Evolutionary conservation across 2,329 filamentous ascomycete genomes (phyloP), one percentile per base, ranked within the genome.

Genomic region (Monosporascus sp.): DNA sequence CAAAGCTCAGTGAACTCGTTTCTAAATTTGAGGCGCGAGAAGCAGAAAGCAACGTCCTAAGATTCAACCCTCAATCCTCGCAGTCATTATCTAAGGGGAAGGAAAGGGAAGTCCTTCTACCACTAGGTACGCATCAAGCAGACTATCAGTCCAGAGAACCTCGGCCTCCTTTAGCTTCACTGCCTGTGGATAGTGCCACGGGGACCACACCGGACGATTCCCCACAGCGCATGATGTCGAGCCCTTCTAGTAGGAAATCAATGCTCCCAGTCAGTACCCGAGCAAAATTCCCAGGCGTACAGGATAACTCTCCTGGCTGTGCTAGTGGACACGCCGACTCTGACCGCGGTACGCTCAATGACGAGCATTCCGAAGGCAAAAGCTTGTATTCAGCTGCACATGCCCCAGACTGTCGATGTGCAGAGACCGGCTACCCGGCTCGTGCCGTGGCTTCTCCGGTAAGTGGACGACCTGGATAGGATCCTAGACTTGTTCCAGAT

Each of bases 401-500:
- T 14, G 43, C 8, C 17, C 17, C 26, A 28, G 22, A 17, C 6
- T 31, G 14, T 18, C 24, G 7, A 7, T 4, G 8, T 5, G 5
- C 20, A 31, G 15, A 15, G 43, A 28, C 5, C 15, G 17, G 11
- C 3, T 26, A 9, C 48, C 35, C 38, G 28, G 18, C 45, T 49
- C 43, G 48, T 7, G 47, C 22, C 20, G 53, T 38, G 28, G 37
- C 50, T 54, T 62, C 61, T 52, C 56, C 54, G 28, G 52, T 37
- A 26, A 35, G 38, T 56, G 62, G 31, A 40, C 35, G 43, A 18
- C 53, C 54, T 56, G 65, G 62, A 38, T 66, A 64, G 61, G 60
- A 68, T 55, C 64, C 63, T 8, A 63, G 56, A 35, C 47, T 63
- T 7, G 59, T 69, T 22, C 57, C 64, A 14, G 68, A 69, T 54